Percentiles rank a stretch among this genome's conserved stretches.
Conservation (phyloP, 2,329 filamentous ascomycete species). For the Parascedosporium putredinis region DNA sequence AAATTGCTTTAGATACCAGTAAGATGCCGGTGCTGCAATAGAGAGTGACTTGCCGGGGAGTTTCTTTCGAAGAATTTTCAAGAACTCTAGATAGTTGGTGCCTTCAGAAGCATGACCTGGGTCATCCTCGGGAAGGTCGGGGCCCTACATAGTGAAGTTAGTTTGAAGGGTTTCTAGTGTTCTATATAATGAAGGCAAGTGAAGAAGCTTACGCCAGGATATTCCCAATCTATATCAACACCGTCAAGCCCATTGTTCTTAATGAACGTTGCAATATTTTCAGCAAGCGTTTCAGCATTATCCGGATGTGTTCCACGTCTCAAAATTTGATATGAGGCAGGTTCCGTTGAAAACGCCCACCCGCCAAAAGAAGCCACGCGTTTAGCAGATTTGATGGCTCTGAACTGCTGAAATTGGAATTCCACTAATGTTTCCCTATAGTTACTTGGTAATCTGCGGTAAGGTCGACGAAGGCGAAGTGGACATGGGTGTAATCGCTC, state of each 20-base stretch:
- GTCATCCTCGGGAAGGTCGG: neutral
- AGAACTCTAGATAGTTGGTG: slow-evolving; percentile 21
- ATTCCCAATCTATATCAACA: slow-evolving; percentile 38
- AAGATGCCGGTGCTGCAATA: slow-evolving; percentile 27
- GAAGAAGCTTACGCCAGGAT: slow-evolving; percentile 18
- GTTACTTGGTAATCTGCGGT: slow-evolving; percentile 13
- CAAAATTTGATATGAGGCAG: slow-evolving; percentile 18
- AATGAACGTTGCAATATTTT: slow-evolving; percentile 28
- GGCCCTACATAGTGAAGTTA: neutral
- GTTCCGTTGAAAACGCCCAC: slow-evolving; percentile 21
- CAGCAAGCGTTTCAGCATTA: slow-evolving; percentile 27
- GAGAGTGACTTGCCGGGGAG: slow-evolving; percentile 19
- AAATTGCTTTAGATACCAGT: slow-evolving; percentile 27
- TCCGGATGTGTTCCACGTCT: slow-evolving; percentile 17
- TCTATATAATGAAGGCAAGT: neutral
- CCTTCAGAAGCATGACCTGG: slow-evolving; percentile 17
- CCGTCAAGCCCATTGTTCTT: slow-evolving; percentile 29
- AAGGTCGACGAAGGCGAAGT: slow-evolving; percentile 22
- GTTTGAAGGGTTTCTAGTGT: neutral
- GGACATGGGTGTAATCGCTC: slow-evolving; percentile 19
- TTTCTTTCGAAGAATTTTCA: slow-evolving; percentile 14
- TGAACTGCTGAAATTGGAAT: slow-evolving; percentile 21
- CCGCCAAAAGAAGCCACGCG: slow-evolving; percentile 25
- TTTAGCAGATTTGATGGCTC: slow-evolving; percentile 18
- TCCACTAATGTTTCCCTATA: slow-evolving; percentile 10